phyloP scores from a whole-genome alignment of 345 rosid genomes.

The Rhodamnia argentea region DNA sequence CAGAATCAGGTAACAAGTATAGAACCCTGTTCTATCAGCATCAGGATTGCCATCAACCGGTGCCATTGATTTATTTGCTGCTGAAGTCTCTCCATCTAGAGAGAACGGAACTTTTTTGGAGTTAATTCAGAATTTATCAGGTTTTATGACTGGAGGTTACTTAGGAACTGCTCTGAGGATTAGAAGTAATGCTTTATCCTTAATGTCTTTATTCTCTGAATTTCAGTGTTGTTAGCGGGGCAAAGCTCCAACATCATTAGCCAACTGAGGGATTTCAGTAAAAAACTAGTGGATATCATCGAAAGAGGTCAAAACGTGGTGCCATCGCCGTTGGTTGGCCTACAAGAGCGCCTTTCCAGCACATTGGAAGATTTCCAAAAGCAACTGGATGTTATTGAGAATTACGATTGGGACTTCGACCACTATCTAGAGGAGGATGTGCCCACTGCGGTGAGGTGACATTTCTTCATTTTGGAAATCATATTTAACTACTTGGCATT shows the following conservation, averaged over 20 bases:
- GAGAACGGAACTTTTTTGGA: not conserved
- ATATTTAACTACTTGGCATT: not conserved
- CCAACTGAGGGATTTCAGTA: constrained; percentile 19
- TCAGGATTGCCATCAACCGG: not conserved
- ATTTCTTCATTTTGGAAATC: constrained; percentile 14
- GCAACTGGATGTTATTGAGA: constrained; percentile 45
- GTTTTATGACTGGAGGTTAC: constrained; percentile 28
- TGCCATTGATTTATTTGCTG: not conserved
- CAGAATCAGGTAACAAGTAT: not conserved
- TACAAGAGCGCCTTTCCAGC: constrained; percentile 28
- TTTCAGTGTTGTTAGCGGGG: not conserved
- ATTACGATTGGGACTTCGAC: constrained; percentile 90
- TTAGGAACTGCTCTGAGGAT: not conserved
- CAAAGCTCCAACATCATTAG: constrained; percentile 4
- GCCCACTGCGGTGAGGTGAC: constrained; percentile 91
- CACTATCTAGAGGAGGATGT: constrained; percentile 73
- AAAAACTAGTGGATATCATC: constrained; percentile 13
- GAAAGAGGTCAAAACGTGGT: constrained; percentile 14
- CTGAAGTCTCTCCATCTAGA: constrained; percentile 1
- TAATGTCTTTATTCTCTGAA: not conserved
- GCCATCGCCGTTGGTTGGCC: constrained; percentile 11
- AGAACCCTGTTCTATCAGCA: not conserved
- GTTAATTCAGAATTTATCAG: constrained; percentile 26
- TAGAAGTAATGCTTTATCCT: not conserved
- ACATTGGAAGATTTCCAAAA: constrained; percentile 39